Evolutionary conservation across 2,329 filamentous ascomycete genomes (phyloP).

Genomic region (Trichoderma sp.): DNA sequence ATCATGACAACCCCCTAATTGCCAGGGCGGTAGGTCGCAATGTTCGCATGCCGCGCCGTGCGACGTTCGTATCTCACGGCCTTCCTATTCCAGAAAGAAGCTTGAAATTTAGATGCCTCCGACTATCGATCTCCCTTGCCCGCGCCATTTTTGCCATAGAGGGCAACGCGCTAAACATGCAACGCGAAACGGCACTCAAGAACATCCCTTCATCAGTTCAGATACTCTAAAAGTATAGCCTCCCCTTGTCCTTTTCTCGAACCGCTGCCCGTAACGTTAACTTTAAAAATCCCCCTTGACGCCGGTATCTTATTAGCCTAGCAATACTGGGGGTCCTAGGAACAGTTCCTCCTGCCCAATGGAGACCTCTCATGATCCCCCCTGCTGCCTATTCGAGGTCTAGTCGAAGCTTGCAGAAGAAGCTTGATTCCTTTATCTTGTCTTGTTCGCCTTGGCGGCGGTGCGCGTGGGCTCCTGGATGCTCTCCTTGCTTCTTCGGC

Average conservation of each 20-base stretch:
- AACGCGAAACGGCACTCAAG: background rate
- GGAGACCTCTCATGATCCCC: background rate
- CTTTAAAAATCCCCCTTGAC: background rate
- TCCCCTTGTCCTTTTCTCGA: background rate
- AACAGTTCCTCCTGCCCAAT: background rate
- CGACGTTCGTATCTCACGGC: background rate
- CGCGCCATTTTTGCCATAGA: background rate
- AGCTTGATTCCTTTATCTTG: background rate
- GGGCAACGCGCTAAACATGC: background rate
- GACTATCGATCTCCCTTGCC: background rate
- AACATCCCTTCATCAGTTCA: background rate
- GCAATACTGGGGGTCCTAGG: background rate
- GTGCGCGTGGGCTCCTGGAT: background rate
- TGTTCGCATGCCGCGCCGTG: background rate
- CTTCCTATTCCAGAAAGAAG: slow-evolving; percentile 15
- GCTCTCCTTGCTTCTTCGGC: background rate
- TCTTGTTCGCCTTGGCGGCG: background rate
- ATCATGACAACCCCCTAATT: background rate
- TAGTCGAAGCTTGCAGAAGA: background rate
- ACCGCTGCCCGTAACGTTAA: slow-evolving; percentile 5
- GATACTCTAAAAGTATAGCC: background rate
- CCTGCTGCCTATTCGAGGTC: background rate
- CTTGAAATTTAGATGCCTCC: background rate
- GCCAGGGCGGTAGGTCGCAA: background rate
- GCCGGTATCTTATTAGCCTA: background rate